These are phyloP conservation scores for Alisma plantagoaquatica DNA, from an alignment of 106 monocot genomes.

Conservation along the genomic window DNA sequence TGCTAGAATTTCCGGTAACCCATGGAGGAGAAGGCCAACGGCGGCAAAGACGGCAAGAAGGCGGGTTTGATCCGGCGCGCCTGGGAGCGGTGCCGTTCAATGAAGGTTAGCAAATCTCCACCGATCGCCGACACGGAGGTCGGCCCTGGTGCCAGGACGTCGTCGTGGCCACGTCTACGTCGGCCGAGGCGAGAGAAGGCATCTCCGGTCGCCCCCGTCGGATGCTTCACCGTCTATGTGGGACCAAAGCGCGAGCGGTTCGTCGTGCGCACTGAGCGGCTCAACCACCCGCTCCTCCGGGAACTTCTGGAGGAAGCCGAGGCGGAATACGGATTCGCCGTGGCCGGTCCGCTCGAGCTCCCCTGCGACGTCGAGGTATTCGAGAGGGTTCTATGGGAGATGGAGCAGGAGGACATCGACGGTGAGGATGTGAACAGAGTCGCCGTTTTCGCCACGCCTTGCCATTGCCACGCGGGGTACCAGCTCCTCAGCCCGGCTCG, in stretches of 20 bases:
- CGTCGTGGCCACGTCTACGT: neutral
- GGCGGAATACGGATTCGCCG: constrained; percentile 12
- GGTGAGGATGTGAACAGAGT: constrained; percentile 1
- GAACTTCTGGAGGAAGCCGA: constrained; percentile 15
- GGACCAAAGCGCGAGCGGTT: constrained; percentile 9
- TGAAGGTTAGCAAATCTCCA: neutral
- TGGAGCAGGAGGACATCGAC: constrained; percentile 10
- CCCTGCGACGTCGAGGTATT: constrained; percentile 17
- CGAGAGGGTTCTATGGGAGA: constrained; percentile 11
- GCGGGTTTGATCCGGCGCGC: constrained; percentile 4
- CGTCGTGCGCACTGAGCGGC: constrained; percentile 7
- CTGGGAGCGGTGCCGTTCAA: constrained; percentile 6
- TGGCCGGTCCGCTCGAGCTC: constrained; percentile 11
- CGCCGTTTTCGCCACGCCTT: too few relatives aligned
- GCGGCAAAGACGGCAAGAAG: too few relatives aligned
- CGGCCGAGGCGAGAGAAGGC: too few relatives aligned
- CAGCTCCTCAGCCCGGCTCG: constrained; percentile 9
- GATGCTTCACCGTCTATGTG: constrained; percentile 12
- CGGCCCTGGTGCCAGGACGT: neutral
- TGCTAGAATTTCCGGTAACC: too few relatives aligned
- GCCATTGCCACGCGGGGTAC: constrained; percentile 1
- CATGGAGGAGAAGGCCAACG: too few relatives aligned
- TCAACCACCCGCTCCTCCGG: constrained; percentile 14
- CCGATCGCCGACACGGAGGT: neutral
- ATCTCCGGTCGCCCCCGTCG: constrained; percentile 13